Percentiles rank a stretch among this genome's conserved stretches.
phyloP scores from a whole-genome alignment of 495 filamentous ascomycete species.

The Penicillium coprophilum region DNA sequence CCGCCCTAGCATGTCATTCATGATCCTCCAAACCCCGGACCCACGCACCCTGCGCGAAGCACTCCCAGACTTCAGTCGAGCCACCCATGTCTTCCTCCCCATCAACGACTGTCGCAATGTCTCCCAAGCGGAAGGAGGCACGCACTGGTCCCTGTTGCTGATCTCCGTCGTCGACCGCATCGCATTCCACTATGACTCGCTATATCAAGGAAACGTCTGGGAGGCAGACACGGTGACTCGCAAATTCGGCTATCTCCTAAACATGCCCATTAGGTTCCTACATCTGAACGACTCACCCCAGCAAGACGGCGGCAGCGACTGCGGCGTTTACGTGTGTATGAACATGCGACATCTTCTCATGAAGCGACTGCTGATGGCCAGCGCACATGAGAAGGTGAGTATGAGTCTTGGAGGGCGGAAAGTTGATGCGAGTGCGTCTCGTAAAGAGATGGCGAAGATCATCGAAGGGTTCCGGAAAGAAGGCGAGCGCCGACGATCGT shows the following conservation, averaged over 20 bases:
- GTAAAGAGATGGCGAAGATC: constrained; percentile 86
- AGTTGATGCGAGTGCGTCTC: constrained; percentile 69
- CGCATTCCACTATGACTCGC: constrained; percentile 94
- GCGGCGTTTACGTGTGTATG: constrained; percentile 94
- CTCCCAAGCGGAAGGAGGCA: constrained; percentile 77
- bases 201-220: constrained; percentile 71
- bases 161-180: constrained; percentile 86
- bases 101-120: constrained; percentile 86
- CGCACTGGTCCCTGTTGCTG: constrained; percentile 92
- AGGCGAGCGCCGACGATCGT: constrained; percentile 77
- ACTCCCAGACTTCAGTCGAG: constrained; percentile 64
- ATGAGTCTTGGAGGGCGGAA: constrained; percentile 85
- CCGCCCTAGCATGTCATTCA: constrained; percentile 89
- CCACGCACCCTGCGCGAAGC: constrained; percentile 62
- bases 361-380: constrained; percentile 73
- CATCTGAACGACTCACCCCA: constrained; percentile 83
- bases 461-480: constrained; percentile 81
- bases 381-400: constrained; percentile 76
- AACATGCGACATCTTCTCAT: constrained; percentile 87
- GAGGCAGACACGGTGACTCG: constrained; percentile 65
- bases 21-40: constrained; percentile 81
- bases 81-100: constrained; percentile 95
- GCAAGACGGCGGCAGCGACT: constrained; percentile 90
- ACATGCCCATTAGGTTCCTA: constrained; percentile 63
- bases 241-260: constrained; percentile 65